Percentiles rank a stretch among this genome's conserved stretches.
These are phyloP conservation scores for Quercus mongolica DNA, from an alignment of 306 rosid species.

Conservation along the genomic window DNA sequence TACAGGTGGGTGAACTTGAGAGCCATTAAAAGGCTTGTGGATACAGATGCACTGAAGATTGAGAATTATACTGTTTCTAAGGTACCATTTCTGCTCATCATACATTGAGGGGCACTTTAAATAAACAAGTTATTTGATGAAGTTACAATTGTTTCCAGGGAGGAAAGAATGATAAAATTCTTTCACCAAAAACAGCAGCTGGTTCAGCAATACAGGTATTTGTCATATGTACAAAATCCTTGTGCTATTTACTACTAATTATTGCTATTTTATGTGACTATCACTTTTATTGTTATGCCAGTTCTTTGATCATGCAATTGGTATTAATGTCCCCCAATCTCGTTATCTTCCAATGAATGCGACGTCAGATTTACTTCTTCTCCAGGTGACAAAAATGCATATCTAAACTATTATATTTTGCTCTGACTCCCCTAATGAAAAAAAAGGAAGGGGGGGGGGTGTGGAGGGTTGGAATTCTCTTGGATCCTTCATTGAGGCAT, in stretches of 20 bases:
- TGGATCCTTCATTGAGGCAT: background rate
- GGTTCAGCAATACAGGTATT: constrained; percentile 48
- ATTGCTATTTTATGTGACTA: constrained; percentile 7
- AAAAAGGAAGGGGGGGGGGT: no score
- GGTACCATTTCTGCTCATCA: constrained; percentile 29
- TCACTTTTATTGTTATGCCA: constrained; percentile 23
- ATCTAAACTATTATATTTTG: background rate
- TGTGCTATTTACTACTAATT: background rate
- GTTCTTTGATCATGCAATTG: constrained; percentile 54
- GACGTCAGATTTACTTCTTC: constrained; percentile 62
- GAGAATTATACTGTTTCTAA: constrained; percentile 26
- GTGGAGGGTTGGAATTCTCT: background rate
- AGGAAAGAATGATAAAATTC: constrained; percentile 31
- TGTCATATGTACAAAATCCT: constrained; percentile 3
- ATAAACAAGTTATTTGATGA: constrained; percentile 20
- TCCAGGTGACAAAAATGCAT: constrained; percentile 42
- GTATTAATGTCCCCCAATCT: constrained; percentile 55
- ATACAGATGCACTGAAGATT: constrained; percentile 38
- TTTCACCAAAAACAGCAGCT: constrained; percentile 38
- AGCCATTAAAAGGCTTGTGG: constrained; percentile 52
- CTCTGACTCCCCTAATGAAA: background rate
- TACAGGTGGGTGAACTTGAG: constrained; percentile 66
- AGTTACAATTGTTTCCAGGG: constrained; percentile 31
- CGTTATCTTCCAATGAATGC: constrained; percentile 49
- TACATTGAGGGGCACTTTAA: constrained; percentile 11